phyloP scores from a whole-genome alignment of 2,329 filamentous ascomycete species.

The Canariomyces notabilis region DNA sequence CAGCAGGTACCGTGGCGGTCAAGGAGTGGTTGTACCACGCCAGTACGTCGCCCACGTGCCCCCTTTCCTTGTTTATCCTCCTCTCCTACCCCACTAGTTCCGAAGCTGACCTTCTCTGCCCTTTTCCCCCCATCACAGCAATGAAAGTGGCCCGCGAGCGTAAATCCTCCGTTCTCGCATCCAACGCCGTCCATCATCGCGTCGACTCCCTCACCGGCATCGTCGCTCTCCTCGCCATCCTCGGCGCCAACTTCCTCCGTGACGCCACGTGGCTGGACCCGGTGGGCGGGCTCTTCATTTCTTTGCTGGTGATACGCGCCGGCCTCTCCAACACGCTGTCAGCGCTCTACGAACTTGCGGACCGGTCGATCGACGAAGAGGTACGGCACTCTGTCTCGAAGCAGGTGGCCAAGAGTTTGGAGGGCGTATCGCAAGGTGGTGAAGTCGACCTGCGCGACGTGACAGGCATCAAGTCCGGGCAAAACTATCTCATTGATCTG shows the following conservation, averaged over 20 bases:
- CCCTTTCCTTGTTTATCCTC: not conserved
- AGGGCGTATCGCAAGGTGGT: slow-evolving; percentile 43
- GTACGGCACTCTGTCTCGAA: slow-evolving; percentile 67
- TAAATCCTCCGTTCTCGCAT: slow-evolving; percentile 91
- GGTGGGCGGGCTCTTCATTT: slow-evolving; percentile 87
- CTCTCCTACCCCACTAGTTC: not conserved
- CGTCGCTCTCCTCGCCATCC: slow-evolving; percentile 83
- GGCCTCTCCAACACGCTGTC: slow-evolving; percentile 80
- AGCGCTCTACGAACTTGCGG: slow-evolving; percentile 83
- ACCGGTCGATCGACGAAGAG: slow-evolving; percentile 81
- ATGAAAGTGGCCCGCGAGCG: slow-evolving; percentile 94
- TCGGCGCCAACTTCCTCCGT: slow-evolving; percentile 79
- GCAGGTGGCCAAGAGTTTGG: slow-evolving; percentile 57
- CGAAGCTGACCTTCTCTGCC: slow-evolving; percentile 24
- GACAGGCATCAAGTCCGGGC: slow-evolving; percentile 88
- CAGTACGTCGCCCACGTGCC: slow-evolving; percentile 56
- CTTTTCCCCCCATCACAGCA: slow-evolving; percentile 49
- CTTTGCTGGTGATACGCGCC: slow-evolving; percentile 85
- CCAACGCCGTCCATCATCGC: slow-evolving; percentile 93
- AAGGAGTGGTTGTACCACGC: slow-evolving; percentile 98
- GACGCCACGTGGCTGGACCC: slow-evolving; percentile 92
- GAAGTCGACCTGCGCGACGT: slow-evolving; percentile 70
- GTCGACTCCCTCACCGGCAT: slow-evolving; percentile 94
- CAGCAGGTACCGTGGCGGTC: slow-evolving; percentile 79
- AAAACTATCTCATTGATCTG: slow-evolving; percentile 91